Percentiles rank a stretch among this genome's conserved stretches.
These are phyloP conservation scores for Juncus inflexus DNA, from an alignment of 176 grass and related monocot species.

Conservation along the genomic window DNA sequence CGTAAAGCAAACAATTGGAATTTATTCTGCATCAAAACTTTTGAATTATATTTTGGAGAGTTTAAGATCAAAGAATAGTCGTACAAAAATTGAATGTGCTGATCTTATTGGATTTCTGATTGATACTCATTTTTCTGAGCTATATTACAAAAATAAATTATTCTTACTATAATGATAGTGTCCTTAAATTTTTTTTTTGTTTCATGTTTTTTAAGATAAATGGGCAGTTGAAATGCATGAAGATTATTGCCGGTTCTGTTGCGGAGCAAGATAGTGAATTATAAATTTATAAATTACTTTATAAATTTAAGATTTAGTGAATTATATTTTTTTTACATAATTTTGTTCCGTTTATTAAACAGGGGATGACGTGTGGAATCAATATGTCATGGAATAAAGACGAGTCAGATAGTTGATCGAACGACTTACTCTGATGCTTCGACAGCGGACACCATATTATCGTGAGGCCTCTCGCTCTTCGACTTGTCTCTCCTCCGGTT, in stretches of 20 bases:
- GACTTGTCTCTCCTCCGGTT: too few relatives aligned
- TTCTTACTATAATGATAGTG: background rate
- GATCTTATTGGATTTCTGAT: constrained; percentile 93
- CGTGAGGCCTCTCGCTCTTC: too few relatives aligned
- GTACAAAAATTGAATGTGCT: constrained; percentile 91
- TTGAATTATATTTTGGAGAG: constrained; percentile 89
- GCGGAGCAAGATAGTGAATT: constrained; percentile 94
- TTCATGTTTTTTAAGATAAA: constrained; percentile 58
- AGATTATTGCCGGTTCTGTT: constrained; percentile 74
- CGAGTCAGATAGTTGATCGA: too few relatives aligned
- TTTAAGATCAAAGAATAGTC: constrained; percentile 93
- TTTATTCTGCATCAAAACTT: constrained; percentile 83
- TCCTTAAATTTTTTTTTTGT: background rate
- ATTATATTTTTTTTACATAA: too few relatives aligned
- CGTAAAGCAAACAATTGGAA: constrained; percentile 79
- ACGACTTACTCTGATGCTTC: too few relatives aligned
- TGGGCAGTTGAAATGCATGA: constrained; percentile 94
- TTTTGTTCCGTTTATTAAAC: too few relatives aligned
- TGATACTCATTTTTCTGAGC: constrained; percentile 83
- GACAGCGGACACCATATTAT: too few relatives aligned
- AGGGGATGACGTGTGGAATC: constrained; percentile 94
- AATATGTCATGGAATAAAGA: too few relatives aligned
- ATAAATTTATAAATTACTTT: too few relatives aligned
- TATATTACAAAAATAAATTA: constrained; percentile 13
- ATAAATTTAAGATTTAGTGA: too few relatives aligned